phyloP scores from a whole-genome alignment of 2,329 filamentous ascomycete species.

The Aspergillus melleus region DNA sequence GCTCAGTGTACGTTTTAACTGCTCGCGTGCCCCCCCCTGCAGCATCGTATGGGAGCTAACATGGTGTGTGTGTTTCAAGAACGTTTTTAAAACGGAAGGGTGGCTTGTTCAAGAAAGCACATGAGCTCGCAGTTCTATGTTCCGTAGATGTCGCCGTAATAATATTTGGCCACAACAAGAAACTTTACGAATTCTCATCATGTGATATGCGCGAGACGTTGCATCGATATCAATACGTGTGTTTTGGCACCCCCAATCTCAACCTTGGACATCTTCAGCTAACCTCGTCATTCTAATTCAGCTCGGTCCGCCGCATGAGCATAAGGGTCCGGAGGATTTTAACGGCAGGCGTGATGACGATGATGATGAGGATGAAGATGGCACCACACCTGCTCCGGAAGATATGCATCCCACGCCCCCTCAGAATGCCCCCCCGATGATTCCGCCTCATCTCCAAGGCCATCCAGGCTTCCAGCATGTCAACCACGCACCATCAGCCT shows the following conservation, averaged over 20 bases:
- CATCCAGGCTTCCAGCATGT: constrained; percentile 74
- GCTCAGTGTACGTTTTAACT: constrained; percentile 76
- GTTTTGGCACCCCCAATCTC: constrained; percentile 44
- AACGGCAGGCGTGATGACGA: constrained; percentile 72
- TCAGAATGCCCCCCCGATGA: constrained; percentile 57
- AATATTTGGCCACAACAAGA: constrained; percentile 98
- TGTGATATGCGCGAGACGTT: constrained; percentile 90
- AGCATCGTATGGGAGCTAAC: constrained; percentile 1
- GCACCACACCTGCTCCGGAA: constrained; percentile 69
- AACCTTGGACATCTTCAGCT: constrained; percentile 5
- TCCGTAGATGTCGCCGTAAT: constrained; percentile 98
- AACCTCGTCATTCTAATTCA: constrained; percentile 43
- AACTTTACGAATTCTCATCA: constrained; percentile 97
- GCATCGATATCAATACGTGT: constrained; percentile 83
- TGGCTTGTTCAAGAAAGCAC: constrained; percentile 98
- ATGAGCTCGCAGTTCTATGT: constrained; percentile 96
- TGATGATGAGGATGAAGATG: constrained; percentile 74
- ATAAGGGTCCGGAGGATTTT: constrained; percentile 93
- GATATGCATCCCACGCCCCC: constrained; percentile 56
- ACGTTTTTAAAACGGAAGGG: constrained; percentile 99
- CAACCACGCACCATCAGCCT: constrained; percentile 80
- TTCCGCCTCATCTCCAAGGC: constrained; percentile 69
- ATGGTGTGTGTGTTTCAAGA: constrained; percentile 47
- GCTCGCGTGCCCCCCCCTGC: not conserved
- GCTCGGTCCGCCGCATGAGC: constrained; percentile 92